Evolutionary conservation across 2,329 filamentous ascomycete species (phyloP).

Genomic region (Malbranchea zuffiana): DNA sequence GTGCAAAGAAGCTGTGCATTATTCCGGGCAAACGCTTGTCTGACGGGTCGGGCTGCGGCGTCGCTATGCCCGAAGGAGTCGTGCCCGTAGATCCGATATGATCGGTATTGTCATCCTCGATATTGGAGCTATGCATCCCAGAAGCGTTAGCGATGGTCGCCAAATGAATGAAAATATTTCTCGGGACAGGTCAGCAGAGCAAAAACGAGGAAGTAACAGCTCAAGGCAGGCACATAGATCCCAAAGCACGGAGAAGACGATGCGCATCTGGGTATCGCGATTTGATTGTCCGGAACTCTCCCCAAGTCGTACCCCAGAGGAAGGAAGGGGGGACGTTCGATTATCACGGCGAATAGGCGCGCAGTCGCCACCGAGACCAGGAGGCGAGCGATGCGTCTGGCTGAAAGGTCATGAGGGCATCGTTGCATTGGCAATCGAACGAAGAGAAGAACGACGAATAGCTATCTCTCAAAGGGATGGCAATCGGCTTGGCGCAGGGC

Average conservation of each 20-base stretch:
- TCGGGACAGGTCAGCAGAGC: neutral
- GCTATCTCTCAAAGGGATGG: too few relatives aligned
- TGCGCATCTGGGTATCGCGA: too few relatives aligned
- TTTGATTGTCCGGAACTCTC: too few relatives aligned
- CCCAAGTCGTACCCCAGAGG: too few relatives aligned
- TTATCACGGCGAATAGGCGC: too few relatives aligned
- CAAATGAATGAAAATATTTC: neutral
- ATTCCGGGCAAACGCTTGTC: slow-evolving; percentile 95
- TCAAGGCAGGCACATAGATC: neutral
- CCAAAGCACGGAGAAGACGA: neutral
- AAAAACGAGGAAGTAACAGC: neutral
- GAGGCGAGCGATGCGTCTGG: too few relatives aligned
- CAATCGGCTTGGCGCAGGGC: too few relatives aligned
- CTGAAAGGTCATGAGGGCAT: too few relatives aligned
- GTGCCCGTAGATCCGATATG: slow-evolving; percentile 60
- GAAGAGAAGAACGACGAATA: too few relatives aligned
- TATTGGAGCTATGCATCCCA: slow-evolving; percentile 11
- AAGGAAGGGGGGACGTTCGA: too few relatives aligned
- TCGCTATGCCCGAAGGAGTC: slow-evolving; percentile 82
- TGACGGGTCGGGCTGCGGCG: slow-evolving; percentile 81
- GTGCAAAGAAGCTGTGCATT: slow-evolving; percentile 90
- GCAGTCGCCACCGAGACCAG: too few relatives aligned
- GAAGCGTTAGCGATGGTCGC: slow-evolving; percentile 20
- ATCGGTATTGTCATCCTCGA: slow-evolving; percentile 35
- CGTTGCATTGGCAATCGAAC: too few relatives aligned